phyloP scores from a whole-genome alignment of 192 early-diverging fungal species.

The Coemansia sp. region DNA sequence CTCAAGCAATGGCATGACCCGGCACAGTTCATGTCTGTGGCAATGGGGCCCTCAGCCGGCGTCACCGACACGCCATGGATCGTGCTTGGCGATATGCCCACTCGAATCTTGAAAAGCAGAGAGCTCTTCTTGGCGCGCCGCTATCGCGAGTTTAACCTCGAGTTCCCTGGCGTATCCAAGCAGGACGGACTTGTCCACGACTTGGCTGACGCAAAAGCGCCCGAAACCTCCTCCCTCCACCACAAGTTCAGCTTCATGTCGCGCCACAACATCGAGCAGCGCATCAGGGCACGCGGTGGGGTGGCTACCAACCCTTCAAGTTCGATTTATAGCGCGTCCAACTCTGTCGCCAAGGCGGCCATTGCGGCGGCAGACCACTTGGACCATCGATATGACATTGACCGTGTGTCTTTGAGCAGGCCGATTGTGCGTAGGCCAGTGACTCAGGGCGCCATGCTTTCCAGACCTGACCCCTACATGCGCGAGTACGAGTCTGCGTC shows the following conservation, averaged over 20 bases:
- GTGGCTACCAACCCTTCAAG: slow-evolving; percentile 28
- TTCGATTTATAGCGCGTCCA: slow-evolving; percentile 24
- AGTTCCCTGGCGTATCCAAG: slow-evolving; percentile 42
- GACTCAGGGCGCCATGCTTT: slow-evolving; percentile 12
- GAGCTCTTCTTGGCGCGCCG: slow-evolving; percentile 56
- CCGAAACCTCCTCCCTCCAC: neutral
- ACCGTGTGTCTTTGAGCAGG: slow-evolving; percentile 36
- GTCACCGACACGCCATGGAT: slow-evolving; percentile 57
- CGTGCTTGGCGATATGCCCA: slow-evolving; percentile 53
- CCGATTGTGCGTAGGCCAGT: slow-evolving; percentile 2
- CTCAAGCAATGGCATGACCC: slow-evolving; percentile 55
- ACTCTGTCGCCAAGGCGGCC: slow-evolving; percentile 34
- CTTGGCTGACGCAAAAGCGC: neutral
- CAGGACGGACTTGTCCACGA: slow-evolving; percentile 13
- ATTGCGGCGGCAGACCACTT: slow-evolving; percentile 29
- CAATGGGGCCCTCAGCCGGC: slow-evolving; percentile 47
- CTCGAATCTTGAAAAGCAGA: slow-evolving; percentile 54
- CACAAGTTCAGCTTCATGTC: neutral
- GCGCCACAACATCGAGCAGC: slow-evolving; percentile 26
- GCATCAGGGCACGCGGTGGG: slow-evolving; percentile 19
- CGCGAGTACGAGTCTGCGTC: slow-evolving; percentile 11
- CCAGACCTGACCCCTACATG: slow-evolving; percentile 22
- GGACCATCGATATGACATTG: slow-evolving; percentile 33
- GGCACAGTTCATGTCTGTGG: slow-evolving; percentile 51
- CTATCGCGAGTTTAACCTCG: slow-evolving; percentile 53